These are phyloP conservation scores for Thermomyces lanuginosus DNA, from an alignment of 2,329 filamentous ascomycete species.

Conservation along the genomic window DNA sequence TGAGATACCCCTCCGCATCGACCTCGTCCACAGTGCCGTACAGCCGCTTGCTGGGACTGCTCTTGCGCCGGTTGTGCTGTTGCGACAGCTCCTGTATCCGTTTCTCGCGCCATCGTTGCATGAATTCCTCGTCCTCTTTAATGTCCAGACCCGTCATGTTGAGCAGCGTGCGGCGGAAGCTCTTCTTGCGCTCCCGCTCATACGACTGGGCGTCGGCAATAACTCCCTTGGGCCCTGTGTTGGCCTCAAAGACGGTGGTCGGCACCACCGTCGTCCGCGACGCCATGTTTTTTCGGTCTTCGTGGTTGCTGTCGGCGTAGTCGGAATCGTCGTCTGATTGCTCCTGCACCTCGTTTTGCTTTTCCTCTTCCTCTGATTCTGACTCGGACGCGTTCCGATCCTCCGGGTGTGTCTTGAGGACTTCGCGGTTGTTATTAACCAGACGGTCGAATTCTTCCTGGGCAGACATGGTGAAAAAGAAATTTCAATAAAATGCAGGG, in stretches of 20 bases:
- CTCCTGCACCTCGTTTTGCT: slow-evolving; percentile 16
- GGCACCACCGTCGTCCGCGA: slow-evolving; percentile 23
- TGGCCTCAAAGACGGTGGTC: slow-evolving; percentile 31
- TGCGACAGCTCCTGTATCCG: slow-evolving; percentile 67
- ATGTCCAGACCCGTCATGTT: slow-evolving; percentile 23
- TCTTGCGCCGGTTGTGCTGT: slow-evolving; percentile 47
- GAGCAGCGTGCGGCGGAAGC: slow-evolving; percentile 30
- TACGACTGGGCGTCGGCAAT: slow-evolving; percentile 36
- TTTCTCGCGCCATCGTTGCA: slow-evolving; percentile 70
- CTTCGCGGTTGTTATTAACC: slow-evolving; percentile 21
- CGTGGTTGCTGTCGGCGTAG: slow-evolving; percentile 20
- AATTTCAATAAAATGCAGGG: no score
- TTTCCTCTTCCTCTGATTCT: slow-evolving; percentile 19
- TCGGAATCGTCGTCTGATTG: slow-evolving; percentile 15
- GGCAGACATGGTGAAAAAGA: slow-evolving; percentile 25
- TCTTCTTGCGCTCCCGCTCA: slow-evolving; percentile 32
- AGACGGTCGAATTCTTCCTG: slow-evolving; percentile 33
- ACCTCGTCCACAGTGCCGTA: slow-evolving; percentile 72
- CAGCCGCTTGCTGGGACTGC: slow-evolving; percentile 58
- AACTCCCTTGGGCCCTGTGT: slow-evolving; percentile 36
- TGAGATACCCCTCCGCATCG: slow-evolving; percentile 82
- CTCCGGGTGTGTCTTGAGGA: slow-evolving; percentile 26
- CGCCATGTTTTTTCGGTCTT: slow-evolving; percentile 15
- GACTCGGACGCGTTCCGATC: slow-evolving; percentile 20
- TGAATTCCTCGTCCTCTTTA: slow-evolving; percentile 55